Base-by-base conservation (phyloP, 306 rosid species). In the Rubus parviflorus region DNA sequence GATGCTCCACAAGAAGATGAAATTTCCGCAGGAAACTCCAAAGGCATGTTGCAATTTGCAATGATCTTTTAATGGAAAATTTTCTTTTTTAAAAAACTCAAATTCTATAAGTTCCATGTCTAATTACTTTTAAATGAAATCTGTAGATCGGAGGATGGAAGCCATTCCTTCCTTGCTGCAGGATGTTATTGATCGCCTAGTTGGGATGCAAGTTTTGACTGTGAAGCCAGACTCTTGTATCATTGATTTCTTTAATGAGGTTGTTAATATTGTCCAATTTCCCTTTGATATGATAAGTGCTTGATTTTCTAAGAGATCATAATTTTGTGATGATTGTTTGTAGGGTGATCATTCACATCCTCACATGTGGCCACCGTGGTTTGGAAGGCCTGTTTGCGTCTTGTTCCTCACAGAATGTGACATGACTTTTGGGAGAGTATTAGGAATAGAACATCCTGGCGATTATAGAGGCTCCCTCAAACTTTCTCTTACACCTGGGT, bases 301-400 rank as follows among this genome's bases (percentile, higher is more conserved):
- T 25, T 25, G 16, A 45, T 78, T 68, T 71, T 68, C 83, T 80
- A 60, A 82, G 75, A 46, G n/a, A 48, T 62, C 51, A 49, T 77
- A 72, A 65, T 81, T 65, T 75, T 81, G 30, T 82, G 64, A 70
- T 68, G 76, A 75, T 85, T 66, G 79, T 68, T n/a, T 72, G 35
- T 71, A 95, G 99, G 97, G 97, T 78, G 99, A 95, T 83, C 94
- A 92, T 78, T 92, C 99, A 65, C 93, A 89, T 75, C 99, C 97
- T 63, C 54, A 89, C 85, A 81, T 23, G 54, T 95, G 90, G 89
- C 97, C 97, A 0, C 52, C 79, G 51, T 92, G 97, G 97, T 89
- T 80, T 81, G 99, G 97, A 81, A 88, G 96, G 86, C 99, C 99
- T 35, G 84, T 92, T 73, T 79, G 85, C 30, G 62, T 83, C 45